Evolutionary conservation across 257 asterid genomes (phyloP).

Genomic region (Nicotiana undulata): DNA sequence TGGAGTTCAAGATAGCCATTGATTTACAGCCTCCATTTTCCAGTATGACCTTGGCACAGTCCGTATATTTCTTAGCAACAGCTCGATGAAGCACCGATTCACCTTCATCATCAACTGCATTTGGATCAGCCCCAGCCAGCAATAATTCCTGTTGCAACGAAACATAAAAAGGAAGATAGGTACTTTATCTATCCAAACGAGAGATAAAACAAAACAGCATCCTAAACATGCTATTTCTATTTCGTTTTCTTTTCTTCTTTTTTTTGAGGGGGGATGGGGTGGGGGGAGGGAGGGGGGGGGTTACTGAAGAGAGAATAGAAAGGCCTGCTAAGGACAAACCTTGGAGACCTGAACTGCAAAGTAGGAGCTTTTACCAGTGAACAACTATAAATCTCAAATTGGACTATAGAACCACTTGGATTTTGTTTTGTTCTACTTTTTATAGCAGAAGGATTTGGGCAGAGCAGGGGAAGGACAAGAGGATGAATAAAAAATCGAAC

Average conservation of each 20-base stretch:
- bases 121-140: conserved; percentile 96
- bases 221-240: not conserved
- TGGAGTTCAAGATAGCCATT: conserved; percentile 79
- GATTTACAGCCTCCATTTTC: conserved; percentile 98
- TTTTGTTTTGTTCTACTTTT: not conserved
- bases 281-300: no score
- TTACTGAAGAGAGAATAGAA: not conserved
- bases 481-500: not conserved
- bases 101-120: conserved; percentile 96
- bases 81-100: conserved; percentile 99
- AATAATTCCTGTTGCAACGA: conserved; percentile 61
- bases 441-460: not conserved
- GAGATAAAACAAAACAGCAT: not conserved
- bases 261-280: no score
- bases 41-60: conserved; percentile 83
- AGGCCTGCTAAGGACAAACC: not conserved
- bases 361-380: not conserved
- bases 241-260: not conserved
- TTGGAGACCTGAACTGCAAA: not conserved
- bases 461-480: not conserved
- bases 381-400: not conserved
- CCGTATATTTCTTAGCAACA: conserved; percentile 84
- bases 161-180: conserved; percentile 8
- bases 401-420: not conserved
- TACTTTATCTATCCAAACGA: not conserved